These are phyloP conservation scores for Mangifera indica DNA, from an alignment of 345 rosid species.

Conservation along the genomic window DNA sequence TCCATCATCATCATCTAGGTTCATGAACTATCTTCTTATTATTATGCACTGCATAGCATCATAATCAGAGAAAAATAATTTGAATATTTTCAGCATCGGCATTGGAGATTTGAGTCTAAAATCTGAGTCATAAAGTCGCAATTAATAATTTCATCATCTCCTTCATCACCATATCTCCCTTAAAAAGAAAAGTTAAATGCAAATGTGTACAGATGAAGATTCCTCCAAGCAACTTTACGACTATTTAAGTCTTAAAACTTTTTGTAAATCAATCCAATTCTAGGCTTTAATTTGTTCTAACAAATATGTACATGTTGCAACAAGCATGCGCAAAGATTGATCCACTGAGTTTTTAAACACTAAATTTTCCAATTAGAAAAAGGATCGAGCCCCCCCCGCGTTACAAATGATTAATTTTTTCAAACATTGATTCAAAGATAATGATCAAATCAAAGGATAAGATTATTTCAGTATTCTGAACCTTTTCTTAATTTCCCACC, in stretches of 20 bases:
- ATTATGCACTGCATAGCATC: too few species aligned
- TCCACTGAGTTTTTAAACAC: background rate
- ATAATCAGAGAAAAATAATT: background rate
- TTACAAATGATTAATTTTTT: background rate
- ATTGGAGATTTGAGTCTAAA: too few species aligned
- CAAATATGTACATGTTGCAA: constrained; percentile 2
- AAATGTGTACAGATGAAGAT: background rate
- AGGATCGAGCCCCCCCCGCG: too few species aligned
- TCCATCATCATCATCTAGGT: too few species aligned
- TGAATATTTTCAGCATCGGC: constrained; percentile 1
- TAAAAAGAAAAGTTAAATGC: background rate
- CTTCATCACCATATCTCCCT: background rate
- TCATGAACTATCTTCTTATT: too few species aligned
- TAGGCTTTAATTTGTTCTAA: background rate
- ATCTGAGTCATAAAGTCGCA: too few species aligned
- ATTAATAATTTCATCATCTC: background rate
- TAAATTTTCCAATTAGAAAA: background rate
- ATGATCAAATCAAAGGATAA: background rate
- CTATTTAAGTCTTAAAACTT: background rate
- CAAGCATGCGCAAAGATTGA: constrained; percentile 1
- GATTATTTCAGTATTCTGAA: too few species aligned
- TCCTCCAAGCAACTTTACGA: background rate
- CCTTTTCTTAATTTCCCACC: too few species aligned
- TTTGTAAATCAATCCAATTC: constrained; percentile 1
- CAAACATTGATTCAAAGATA: constrained; percentile 3